Percentiles rank a stretch among this genome's conserved stretches.
phyloP scores from a whole-genome alignment of 2,329 filamentous ascomycete genomes.

The Grosmannia clavigera region DNA sequence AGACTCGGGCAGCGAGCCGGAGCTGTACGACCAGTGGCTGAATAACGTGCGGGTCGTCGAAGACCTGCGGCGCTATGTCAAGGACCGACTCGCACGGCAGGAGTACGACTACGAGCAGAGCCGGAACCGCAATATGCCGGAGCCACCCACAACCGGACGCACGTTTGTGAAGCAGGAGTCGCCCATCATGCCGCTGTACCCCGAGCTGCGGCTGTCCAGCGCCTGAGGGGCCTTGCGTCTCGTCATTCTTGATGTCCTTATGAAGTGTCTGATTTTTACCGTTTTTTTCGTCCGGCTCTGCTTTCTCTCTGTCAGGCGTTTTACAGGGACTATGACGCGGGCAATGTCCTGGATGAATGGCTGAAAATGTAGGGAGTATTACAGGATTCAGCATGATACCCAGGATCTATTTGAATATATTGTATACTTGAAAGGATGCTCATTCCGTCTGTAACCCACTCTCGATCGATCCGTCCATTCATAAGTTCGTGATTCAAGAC shows the following conservation, averaged over 20 bases:
- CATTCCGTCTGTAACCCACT: too few species aligned
- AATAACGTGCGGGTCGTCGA: slow-evolving; percentile 56
- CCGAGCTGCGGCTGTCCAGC: slow-evolving; percentile 10
- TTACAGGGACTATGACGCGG: too few species aligned
- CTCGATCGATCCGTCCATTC: too few species aligned
- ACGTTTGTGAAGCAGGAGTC: slow-evolving; percentile 11
- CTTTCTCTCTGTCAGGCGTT: background rate
- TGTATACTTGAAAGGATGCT: too few species aligned
- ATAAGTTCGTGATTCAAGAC: too few species aligned
- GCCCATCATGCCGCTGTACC: slow-evolving; percentile 9
- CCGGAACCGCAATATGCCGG: background rate
- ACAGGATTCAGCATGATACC: too few species aligned
- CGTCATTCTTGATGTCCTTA: background rate
- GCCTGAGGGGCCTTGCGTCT: background rate
- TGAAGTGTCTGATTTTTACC: background rate
- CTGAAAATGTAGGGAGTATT: too few species aligned
- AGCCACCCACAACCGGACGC: slow-evolving; percentile 15
- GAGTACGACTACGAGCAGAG: slow-evolving; percentile 30
- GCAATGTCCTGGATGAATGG: too few species aligned
- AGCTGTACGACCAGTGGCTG: slow-evolving; percentile 52
- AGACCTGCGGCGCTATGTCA: slow-evolving; percentile 45
- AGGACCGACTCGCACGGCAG: slow-evolving; percentile 40
- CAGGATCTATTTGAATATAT: too few species aligned
- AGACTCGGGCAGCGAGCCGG: slow-evolving; percentile 39
- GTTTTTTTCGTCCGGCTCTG: too few species aligned